Percentiles rank a stretch among this genome's conserved stretches.
Conservation (phyloP, 345 rosid species). For the Lagerstroemia speciosa region DNA sequence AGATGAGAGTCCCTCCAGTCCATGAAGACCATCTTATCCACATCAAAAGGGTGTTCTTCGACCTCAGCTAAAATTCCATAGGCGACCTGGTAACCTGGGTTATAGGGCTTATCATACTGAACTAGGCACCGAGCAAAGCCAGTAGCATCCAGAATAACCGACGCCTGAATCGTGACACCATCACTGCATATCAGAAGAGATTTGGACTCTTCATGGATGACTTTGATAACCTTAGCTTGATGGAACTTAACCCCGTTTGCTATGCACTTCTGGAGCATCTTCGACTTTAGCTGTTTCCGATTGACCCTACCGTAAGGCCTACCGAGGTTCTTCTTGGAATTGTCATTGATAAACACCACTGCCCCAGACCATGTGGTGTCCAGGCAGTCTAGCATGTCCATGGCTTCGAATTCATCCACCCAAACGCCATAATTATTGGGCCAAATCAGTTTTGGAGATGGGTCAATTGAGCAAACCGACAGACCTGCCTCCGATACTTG, state of each 20-base stretch:
- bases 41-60: constrained; percentile 88
- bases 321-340: constrained; percentile 45
- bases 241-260: constrained; percentile 78
- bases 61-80: constrained; percentile 93
- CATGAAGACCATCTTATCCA: constrained; percentile 92
- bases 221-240: constrained; percentile 84
- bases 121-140: constrained; percentile 95
- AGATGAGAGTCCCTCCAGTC: constrained; percentile 97
- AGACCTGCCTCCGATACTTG: constrained; percentile 92
- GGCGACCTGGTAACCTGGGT: constrained; percentile 96
- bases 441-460: constrained; percentile 86
- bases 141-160: constrained; percentile 88
- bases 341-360: constrained; percentile 56
- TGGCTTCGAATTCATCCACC: constrained; percentile 97
- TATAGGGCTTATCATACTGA: constrained; percentile 88
- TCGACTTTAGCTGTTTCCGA: constrained; percentile 80
- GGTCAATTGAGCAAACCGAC: constrained; percentile 83
- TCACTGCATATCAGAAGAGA: constrained; percentile 76
- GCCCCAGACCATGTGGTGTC: constrained; percentile 97
- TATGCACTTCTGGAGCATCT: constrained; percentile 87
- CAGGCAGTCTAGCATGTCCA: constrained; percentile 93
- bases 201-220: constrained; percentile 72
- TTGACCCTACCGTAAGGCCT: constrained; percentile 96
- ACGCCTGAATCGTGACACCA: constrained; percentile 75
- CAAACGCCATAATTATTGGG: constrained; percentile 98